Conservation (phyloP, 2,329 filamentous ascomycete genomes). For the Pseudodiploospora longispora region DNA sequence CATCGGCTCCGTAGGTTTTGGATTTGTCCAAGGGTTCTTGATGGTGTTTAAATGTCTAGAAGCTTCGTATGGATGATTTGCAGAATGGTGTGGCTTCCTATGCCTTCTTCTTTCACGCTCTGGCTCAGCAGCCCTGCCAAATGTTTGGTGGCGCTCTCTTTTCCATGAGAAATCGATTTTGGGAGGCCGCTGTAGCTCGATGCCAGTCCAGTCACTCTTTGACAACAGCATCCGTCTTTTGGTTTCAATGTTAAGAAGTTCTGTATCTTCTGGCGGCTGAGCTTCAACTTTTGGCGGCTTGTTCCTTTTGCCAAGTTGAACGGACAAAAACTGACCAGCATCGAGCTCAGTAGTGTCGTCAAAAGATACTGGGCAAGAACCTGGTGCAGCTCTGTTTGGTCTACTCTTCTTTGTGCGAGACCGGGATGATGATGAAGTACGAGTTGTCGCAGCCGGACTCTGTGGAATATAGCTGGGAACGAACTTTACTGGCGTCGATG, state of each 20-base stretch:
- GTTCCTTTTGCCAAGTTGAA: not conserved
- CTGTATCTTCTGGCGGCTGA: not conserved
- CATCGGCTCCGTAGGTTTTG: conserved; percentile 4
- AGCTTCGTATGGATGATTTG: too few species aligned
- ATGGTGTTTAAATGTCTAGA: too few species aligned
- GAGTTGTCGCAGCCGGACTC: not conserved
- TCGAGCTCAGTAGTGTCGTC: too few species aligned
- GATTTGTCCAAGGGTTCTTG: not conserved
- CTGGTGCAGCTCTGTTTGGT: too few species aligned
- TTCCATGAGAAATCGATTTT: conserved; percentile 11
- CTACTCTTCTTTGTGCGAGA: not conserved
- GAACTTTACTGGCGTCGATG: conserved; percentile 10
- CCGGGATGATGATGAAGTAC: not conserved
- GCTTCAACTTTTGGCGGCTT: not conserved
- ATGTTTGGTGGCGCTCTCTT: not conserved
- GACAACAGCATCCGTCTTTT: conserved; percentile 19
- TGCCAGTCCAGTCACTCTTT: conserved; percentile 23
- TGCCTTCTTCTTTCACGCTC: not conserved
- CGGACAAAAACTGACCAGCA: not conserved
- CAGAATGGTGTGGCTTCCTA: too few species aligned
- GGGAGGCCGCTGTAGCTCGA: conserved; percentile 22
- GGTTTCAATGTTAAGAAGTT: conserved; percentile 9
- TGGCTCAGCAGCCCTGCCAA: not conserved
- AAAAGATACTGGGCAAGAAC: too few species aligned
- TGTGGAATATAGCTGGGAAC: conserved; percentile 19